Base-by-base conservation (phyloP, 1,284 basidiomycete species). In the Volvariella volvacea region DNA sequence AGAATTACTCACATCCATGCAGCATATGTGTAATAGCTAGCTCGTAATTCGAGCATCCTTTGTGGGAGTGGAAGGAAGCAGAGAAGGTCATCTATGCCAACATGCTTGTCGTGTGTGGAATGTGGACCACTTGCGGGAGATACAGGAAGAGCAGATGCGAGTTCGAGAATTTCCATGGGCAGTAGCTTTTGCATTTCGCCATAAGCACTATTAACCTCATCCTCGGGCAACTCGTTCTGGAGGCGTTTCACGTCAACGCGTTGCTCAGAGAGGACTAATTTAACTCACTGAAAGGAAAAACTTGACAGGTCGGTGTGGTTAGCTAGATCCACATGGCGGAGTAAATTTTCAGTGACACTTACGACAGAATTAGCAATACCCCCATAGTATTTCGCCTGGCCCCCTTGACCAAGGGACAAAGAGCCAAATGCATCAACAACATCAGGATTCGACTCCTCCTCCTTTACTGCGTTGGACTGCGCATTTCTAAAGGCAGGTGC, bases 281-380 rank as follows among this genome's bases (percentile, higher is more conserved):
- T 34, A 36, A 55, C 57, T 48, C 45, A 82, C 81, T 70, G 84
- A 80, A 38, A 86, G 68, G 59, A 84, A 88, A 54, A 83, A 81
- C 85, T 88, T 51, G 28, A 28, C 6, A 12, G 12, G 12, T 28
- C 25, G 25, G 6, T 28, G 25, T 28, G 25, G 12, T 28, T 28
- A 28, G 25, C 25, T 12, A 28, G 25, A 12, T 6, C 12, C 6
- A 6, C 25, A 28, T 12, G 25, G 12, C 12, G 25, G 6, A 6
- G 12, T 28, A 28, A 12, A 28, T 6, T 6, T 28, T 28, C n/a
- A 28, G 12, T 12, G 12, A 12, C 25, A 63, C 78, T 50, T 52
- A 87, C 84, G 75, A 76, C 84, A n/a, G 85, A 88, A 49, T 80
- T 86, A 16, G 85, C 85, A 21, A 74, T 81, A 33, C 80, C 79